Base-by-base conservation (phyloP, 352 stramenopile species). In the Globisporangium canariense region DNA sequence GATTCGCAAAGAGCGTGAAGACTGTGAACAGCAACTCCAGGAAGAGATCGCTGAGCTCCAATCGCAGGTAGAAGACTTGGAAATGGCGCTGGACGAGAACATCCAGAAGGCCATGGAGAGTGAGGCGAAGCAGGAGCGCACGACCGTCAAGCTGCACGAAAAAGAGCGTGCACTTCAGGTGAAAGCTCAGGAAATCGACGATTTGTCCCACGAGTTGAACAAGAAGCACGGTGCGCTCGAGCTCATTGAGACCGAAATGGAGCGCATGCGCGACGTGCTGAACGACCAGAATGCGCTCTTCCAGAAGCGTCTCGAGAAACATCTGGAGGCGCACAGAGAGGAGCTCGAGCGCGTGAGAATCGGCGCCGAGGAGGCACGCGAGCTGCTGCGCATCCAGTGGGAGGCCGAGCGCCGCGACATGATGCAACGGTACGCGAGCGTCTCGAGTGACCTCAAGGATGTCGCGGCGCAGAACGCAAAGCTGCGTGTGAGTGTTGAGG, bases 211-310 rank as follows among this genome's bases (percentile, higher is more conserved):
- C 28, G 62, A 85, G 45, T 18, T 91, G 7, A 70, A 73, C 40
- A 70, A 80, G 16, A 90, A 89, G 50, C 70, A 79, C 13, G 70
- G 68, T 9, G 83, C 81, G 5, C 65, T 91, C 11, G 81, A 89
- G 47, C 76, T 90, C 25, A 77, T 91, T 7, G 83, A 90, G 41
- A 77, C 76, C 10, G 83, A 91, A 47, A 89, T 91, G 81, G 77
- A 87, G 30, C 73, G 75, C 0, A 79, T 91, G 77, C 78, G 79
- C 14, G 69, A 62, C 0, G 69, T 69, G 16, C 71, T 90, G 1
- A 68, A 74, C 50, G 79, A 89, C 13, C 83, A 91, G 45, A 81
- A 88, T 60, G 67, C 63, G 0, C 32, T 88, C 3, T 88, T 88
- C 49, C 70, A 87, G 47, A 85, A 75, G 20, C 67, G 74, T 11